A percentile compares a stretch with the other conserved stretches of the same genome.
These are phyloP conservation scores for Cucumis sativus DNA, from an alignment of 306 rosid genomes.

Conservation along the genomic window Cucumber_9930_V3 NC_026657.2:29965001-29965500, in stretches of 20 bases:
- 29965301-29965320: not conserved
- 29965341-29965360: not conserved
- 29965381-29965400: slow-evolving; percentile 16
- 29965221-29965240: not conserved
- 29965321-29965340: not conserved
- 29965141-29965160: not conserved
- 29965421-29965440: slow-evolving; percentile 79
- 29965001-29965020: not conserved
- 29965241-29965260: too few relatives aligned
- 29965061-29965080: not conserved
- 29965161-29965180: not conserved
- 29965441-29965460: slow-evolving; percentile 59
- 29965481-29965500: not conserved
- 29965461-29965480: not conserved
- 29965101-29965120: not conserved
- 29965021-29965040: not conserved
- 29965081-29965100: not conserved
- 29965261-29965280: too few relatives aligned
- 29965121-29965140: not conserved
- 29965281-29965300: too few relatives aligned
- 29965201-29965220: not conserved
- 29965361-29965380: slow-evolving; percentile 14
- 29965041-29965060: slow-evolving; percentile 2
- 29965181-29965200: not conserved
- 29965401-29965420: slow-evolving; percentile 35